A percentile compares a stretch with the other conserved stretches of the same genome.
Evolutionary conservation across 164 flowering plant species (phyloP).

Genomic region (Houttuynia cordata): DNA sequence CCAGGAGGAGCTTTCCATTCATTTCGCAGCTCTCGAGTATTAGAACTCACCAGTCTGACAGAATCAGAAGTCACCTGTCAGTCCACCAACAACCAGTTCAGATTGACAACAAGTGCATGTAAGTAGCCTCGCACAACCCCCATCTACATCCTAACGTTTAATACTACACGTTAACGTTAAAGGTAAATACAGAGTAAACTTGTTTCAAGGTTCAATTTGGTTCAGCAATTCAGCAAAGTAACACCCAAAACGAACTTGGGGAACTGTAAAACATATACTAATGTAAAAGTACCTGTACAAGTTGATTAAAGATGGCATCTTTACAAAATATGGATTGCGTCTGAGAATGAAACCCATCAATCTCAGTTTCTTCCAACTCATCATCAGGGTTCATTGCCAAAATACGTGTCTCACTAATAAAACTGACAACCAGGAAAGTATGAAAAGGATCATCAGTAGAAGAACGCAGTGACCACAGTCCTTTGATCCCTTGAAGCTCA

Average conservation of each 20-base stretch:
- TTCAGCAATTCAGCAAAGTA: no score
- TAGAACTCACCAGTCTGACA: constrained; percentile 73
- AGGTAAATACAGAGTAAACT: no score
- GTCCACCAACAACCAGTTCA: background rate
- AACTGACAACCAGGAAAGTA: constrained; percentile 93
- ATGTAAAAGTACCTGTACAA: constrained; percentile 49
- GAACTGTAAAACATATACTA: background rate
- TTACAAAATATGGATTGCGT: constrained; percentile 89
- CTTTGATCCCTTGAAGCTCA: constrained; percentile 98
- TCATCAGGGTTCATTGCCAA: constrained; percentile 95
- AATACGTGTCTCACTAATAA: constrained; percentile 87
- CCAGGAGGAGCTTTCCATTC: constrained; percentile 89
- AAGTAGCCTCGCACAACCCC: background rate
- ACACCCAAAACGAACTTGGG: no score
- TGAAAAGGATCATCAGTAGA: constrained; percentile 87
- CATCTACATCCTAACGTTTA: no score
- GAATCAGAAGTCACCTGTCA: constrained; percentile 84
- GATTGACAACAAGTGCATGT: background rate
- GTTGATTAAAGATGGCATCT: constrained; percentile 80
- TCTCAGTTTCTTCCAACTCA: constrained; percentile 95
- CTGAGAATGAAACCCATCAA: constrained; percentile 84
- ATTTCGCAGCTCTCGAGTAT: constrained; percentile 55
- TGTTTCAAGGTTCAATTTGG: no score
- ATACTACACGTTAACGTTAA: no score
- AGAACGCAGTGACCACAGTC: constrained; percentile 96